Conservation (phyloP, 2,329 filamentous ascomycete genomes). For the Fusarium fracticaudum region DNA sequence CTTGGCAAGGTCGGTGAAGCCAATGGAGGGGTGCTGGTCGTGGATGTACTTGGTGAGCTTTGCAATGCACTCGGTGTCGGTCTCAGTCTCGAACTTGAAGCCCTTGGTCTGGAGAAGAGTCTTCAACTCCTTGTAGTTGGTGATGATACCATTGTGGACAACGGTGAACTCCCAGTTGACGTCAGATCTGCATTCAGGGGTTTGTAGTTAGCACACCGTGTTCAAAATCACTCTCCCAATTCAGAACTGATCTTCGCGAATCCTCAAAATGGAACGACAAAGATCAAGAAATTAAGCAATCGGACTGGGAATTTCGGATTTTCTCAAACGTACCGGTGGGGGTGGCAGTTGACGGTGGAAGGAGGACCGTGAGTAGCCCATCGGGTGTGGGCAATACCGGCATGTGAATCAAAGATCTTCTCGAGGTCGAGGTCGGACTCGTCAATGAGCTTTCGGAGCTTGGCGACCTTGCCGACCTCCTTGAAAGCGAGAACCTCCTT, state of each 20-base stretch:
- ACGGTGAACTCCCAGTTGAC: constrained; percentile 95
- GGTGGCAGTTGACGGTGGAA: constrained; percentile 96
- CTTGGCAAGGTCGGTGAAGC: constrained; percentile 97
- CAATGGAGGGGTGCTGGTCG: constrained; percentile 91
- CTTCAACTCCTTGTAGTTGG: constrained; percentile 99
- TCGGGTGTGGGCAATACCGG: constrained; percentile 97
- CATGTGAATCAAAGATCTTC: constrained; percentile 97
- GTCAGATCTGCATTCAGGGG: constrained; percentile 74
- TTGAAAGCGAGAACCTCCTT: constrained; percentile 98
- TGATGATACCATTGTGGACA: constrained; percentile 99
- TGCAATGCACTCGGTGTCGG: constrained; percentile 98
- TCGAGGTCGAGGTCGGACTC: constrained; percentile 83
- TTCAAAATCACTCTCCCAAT: neutral
- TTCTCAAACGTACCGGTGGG: constrained; percentile 78
- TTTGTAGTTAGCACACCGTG: constrained; percentile 34
- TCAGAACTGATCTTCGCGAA: constrained; percentile 4
- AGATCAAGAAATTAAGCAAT: neutral
- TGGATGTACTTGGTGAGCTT: constrained; percentile 99
- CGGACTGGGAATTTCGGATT: neutral
- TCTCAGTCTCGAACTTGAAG: constrained; percentile 99
- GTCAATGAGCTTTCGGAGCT: constrained; percentile 92
- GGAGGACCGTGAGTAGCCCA: constrained; percentile 98
- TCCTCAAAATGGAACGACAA: neutral
- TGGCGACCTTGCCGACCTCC: constrained; percentile 98
- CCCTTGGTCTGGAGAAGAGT: constrained; percentile 92